phyloP scores from a whole-genome alignment of 768 basidiomycete genomes.

The Gelatoporia subvermispora region DNA sequence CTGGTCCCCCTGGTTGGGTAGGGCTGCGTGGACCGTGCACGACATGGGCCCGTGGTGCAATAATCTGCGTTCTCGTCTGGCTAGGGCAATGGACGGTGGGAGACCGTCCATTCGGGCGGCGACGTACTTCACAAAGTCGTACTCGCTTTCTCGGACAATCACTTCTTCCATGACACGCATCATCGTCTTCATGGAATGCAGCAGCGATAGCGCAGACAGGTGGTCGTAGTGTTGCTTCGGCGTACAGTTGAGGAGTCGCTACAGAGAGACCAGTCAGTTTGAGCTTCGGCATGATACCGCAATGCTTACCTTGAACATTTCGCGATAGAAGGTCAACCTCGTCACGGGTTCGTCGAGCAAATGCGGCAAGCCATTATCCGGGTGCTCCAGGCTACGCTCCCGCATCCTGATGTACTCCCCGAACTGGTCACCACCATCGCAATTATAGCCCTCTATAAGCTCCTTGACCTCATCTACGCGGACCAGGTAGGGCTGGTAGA shows the following conservation, averaged over 20 bases:
- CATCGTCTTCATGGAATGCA: constrained; percentile 63
- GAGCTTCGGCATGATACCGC: not conserved
- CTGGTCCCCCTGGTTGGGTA: not conserved
- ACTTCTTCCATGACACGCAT: constrained; percentile 82
- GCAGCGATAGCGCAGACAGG: constrained; percentile 57
- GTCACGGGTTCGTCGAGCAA: constrained; percentile 75
- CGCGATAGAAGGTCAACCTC: constrained; percentile 64
- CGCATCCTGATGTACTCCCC: constrained; percentile 80
- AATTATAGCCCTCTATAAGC: constrained; percentile 23
- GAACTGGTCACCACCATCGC: constrained; percentile 44
- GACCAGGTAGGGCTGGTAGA: constrained; percentile 85
- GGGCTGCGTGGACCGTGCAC: not conserved
- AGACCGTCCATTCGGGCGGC: constrained; percentile 56
- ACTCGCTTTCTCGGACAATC: constrained; percentile 81
- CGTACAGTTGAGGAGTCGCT: constrained; percentile 71
- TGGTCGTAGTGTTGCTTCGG: constrained; percentile 69
- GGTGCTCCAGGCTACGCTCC: constrained; percentile 47
- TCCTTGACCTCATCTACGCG: constrained; percentile 63
- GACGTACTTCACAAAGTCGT: constrained; percentile 65
- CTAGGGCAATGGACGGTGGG: constrained; percentile 48
- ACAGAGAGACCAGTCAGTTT: constrained; percentile 7
- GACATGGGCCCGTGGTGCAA: constrained; percentile 41
- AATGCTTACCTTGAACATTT: constrained; percentile 63
- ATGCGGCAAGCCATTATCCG: constrained; percentile 58
- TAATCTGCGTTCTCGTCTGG: constrained; percentile 69